Evolutionary conservation across 371 early-diverging fungal genomes (phyloP), one percentile per base, ranked within the genome.

Genomic region (Scutellospora calospora): DNA sequence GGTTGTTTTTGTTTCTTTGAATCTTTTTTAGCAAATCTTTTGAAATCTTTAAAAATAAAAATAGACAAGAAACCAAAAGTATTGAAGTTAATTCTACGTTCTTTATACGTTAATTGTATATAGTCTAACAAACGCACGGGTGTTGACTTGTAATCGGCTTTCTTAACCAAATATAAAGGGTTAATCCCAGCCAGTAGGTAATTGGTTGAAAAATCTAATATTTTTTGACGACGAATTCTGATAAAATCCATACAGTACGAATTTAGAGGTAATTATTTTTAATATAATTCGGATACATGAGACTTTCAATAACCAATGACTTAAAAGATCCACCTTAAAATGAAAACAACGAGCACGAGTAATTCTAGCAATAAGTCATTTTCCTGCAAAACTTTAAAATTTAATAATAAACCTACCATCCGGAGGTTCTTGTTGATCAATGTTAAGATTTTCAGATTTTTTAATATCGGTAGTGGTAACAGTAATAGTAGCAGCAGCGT

Each of bases 1-100:
- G 69, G 12, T 4, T 51, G 35, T 57, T 68, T 79, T 27, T 55
- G 45, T 55, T 55, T 79, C 33, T 41, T 79, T 38, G 79, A 38
- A 16, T 65, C 52, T 55, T 79, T 78, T 33, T 78, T 78, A 22
- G 29, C 8, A 22, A 27, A 78, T 51, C 63, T 62, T 22, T 49
- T 78, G 35, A 22, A 22, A 75, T 75, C 75, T 74, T 57, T 41
- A 27, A 55, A 22, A 51, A n/a, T 41, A 27, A 55, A 22, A 45
- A 45, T 45, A 45, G 45, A 45, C 45, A 45, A 45, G 45, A 11
- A 45, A 45, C 45, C 45, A 55, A 14, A 51, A 51, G 57, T 3
- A 14, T 14, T 22, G 9, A 55, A 55, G 57, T 55, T 22, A 55
- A 55, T 55, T 55, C 57, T 55, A 20, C 8, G 20, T 6, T 25